Base-by-base conservation (phyloP, 1,139 yeast genomes). In the Suhomyces yuchorum region DNA sequence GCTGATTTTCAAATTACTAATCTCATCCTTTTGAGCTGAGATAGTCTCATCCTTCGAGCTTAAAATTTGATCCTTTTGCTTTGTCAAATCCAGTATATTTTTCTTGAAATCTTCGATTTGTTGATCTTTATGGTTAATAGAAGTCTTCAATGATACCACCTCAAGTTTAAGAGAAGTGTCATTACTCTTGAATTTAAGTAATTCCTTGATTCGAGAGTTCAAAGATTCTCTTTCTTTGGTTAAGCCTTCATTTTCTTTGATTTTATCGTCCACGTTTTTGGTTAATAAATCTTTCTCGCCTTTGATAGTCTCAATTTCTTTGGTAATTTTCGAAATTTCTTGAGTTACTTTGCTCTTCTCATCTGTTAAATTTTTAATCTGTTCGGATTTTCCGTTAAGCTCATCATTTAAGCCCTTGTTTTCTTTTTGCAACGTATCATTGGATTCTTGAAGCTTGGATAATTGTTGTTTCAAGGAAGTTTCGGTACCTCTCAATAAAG, bases 71-170 rank as follows among this genome's bases (percentile, higher is more conserved):
- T 47, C 47, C 14, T 23, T 47, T 46, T 72, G 71, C 47, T 61
- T 59, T 35, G 71, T 71, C 18, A 81, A 57, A 3, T 65, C 69
- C 14, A 66, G 66, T 12, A 80, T 56, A 35, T 58, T 55, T 30
- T 70, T 65, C 50, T 77, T 79, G 39, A 73, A 64, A 47, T 79
- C 78, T 3, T 61, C 68, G 20, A 81, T 73, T 14, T 75, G 72
- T 50, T 76, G 76, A 24, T 82, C 85, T 55, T 80, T 78, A 52
- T 77, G 80, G 1, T 59, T 56, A 8, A 78, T 59, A 5, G 77
- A 65, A 1, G 75, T 57, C 45, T 70, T 68, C 32, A 74, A 57
- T 0, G 79, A 66, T 0, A 75, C 70, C 19, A 75, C 62, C 52
- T 75, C 79, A 34, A 75, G 62, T 52, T 73, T 75, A 43, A 73